A percentile compares a stretch with the other conserved stretches of the same genome.
Evolutionary conservation across 306 rosid species (phyloP).

Genomic region (Neltuma alba): DNA sequence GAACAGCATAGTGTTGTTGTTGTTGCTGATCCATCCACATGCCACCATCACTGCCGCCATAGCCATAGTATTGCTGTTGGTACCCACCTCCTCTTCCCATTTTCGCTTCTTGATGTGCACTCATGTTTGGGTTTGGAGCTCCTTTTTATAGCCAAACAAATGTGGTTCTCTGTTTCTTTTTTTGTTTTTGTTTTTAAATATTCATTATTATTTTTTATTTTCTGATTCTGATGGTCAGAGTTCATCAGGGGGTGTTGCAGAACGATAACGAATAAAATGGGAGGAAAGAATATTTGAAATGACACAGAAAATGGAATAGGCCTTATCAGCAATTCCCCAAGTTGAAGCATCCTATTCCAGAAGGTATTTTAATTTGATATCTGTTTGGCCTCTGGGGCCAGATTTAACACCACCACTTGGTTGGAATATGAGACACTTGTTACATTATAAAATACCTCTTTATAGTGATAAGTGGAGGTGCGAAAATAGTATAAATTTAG

Average conservation of each 20-base stretch:
- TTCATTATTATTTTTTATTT: neutral
- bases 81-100: constrained; percentile 33
- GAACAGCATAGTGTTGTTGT: neutral
- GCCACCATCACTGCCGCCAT: neutral
- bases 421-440: neutral
- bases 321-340: neutral
- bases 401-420: constrained; percentile 20
- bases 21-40: neutral
- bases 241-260: neutral
- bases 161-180: neutral
- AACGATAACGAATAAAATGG: neutral
- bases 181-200: neutral
- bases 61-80: neutral
- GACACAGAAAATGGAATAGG: neutral
- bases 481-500: neutral
- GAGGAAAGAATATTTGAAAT: neutral
- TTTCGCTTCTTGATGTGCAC: neutral
- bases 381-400: constrained; percentile 1
- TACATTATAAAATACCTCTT: neutral
- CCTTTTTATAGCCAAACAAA: constrained; percentile 35
- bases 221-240: neutral
- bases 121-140: neutral
- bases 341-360: constrained; percentile 37
- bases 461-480: no score
- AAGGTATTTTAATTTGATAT: neutral